Conservation (phyloP, 2,329 filamentous ascomycete genomes). For the Apiospora koreana region DNA sequence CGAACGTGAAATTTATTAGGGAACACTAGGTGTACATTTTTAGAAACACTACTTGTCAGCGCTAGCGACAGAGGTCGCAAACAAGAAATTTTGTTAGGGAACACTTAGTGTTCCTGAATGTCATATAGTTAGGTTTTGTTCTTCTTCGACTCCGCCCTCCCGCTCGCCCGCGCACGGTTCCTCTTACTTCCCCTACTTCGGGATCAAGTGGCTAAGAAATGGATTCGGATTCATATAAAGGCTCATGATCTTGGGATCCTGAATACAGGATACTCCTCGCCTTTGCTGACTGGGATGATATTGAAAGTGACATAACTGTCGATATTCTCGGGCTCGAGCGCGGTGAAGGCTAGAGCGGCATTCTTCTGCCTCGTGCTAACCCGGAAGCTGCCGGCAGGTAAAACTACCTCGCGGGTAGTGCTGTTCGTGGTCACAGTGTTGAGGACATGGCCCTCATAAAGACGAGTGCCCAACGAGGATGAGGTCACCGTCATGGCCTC, state of each 20-base stretch:
- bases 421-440: conserved; percentile 25
- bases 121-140: no score
- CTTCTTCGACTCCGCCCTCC: no score
- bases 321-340: conserved; percentile 29
- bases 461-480: conserved; percentile 18
- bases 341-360: conserved; percentile 28
- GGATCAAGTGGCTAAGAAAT: no score
- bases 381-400: conserved; percentile 26
- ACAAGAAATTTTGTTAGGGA: no score
- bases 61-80: no score
- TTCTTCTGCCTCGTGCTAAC: conserved; percentile 27
- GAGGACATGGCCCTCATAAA: conserved; percentile 28
- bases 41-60: no score
- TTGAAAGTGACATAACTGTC: conserved; percentile 31
- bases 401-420: conserved; percentile 17
- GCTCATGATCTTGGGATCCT: conserved; percentile 16
- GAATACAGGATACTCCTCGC: conserved; percentile 29
- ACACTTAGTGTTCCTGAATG: no score
- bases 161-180: no score
- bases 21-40: no score
- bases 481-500: conserved; percentile 24
- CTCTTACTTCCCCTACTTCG: no score
- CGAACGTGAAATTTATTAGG: no score
- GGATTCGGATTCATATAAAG: no score
- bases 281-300: conserved; percentile 23